Evolutionary conservation across 2,329 filamentous ascomycete genomes (phyloP).

Genomic region (Zalaria sp.): DNA sequence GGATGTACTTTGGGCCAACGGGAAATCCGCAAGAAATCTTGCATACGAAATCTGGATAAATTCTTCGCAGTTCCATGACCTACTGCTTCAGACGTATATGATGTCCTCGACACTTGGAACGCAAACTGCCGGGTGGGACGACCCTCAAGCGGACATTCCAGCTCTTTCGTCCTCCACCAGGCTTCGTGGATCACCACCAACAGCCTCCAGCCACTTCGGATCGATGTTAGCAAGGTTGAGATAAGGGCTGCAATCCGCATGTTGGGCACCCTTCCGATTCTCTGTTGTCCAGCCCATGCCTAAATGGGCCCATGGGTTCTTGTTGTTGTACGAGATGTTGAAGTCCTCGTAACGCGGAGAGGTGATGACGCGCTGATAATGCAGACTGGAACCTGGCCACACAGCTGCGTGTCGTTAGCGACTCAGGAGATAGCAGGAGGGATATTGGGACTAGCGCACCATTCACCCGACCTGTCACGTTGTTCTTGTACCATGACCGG

Average conservation of each 20-base stretch:
- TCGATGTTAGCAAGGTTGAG: constrained; percentile 26
- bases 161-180: neutral
- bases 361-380: constrained; percentile 29
- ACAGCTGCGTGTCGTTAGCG: constrained; percentile 20
- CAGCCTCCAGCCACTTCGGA: constrained; percentile 24
- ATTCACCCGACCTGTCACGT: constrained; percentile 30
- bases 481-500: constrained; percentile 33
- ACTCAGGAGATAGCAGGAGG: neutral
- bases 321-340: constrained; percentile 23
- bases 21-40: no score
- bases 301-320: constrained; percentile 27
- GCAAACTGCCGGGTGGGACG: no score
- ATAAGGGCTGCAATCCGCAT: constrained; percentile 24
- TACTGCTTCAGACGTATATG: no score
- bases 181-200: constrained; percentile 8
- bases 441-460: constrained; percentile 1
- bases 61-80: no score
- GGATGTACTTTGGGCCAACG: neutral
- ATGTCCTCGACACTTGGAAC: no score
- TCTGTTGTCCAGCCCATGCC: constrained; percentile 26
- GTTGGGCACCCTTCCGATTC: constrained; percentile 8
- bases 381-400: constrained; percentile 37
- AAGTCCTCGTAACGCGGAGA: constrained; percentile 29
- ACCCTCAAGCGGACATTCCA: neutral
- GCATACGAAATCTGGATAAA: no score